Evolutionary conservation across 306 rosid species (phyloP).

Genomic region (Biancaea sappan): DNA sequence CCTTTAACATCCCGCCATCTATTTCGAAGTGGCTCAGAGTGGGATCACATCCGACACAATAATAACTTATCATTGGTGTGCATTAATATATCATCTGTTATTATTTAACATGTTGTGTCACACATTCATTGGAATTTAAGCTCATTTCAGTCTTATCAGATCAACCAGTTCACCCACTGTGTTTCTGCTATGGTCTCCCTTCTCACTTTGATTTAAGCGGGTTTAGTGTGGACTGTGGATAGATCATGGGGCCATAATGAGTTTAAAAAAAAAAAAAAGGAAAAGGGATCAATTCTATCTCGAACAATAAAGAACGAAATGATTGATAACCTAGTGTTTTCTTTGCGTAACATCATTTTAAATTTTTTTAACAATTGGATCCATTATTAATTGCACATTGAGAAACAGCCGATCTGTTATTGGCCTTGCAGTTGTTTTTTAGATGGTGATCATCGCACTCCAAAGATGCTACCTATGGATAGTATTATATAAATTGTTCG

Average conservation of each 20-base stretch:
- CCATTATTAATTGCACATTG: neutral
- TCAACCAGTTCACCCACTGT: neutral
- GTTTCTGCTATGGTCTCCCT: neutral
- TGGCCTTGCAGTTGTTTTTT: neutral
- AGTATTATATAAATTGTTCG: neutral
- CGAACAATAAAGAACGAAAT: neutral
- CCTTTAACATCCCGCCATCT: neutral
- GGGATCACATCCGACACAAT: neutral
- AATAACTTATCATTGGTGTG: neutral
- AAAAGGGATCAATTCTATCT: neutral
- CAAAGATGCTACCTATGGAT: neutral
- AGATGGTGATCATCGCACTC: neutral
- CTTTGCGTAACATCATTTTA: neutral
- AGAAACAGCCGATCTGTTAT: neutral
- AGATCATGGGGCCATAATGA: constrained; percentile 22
- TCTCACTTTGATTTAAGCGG: constrained; percentile 2
- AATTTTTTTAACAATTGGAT: neutral
- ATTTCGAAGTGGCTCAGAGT: neutral
- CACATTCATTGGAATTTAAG: neutral
- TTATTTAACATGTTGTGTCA: neutral
- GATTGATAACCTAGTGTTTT: neutral
- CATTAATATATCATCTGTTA: neutral
- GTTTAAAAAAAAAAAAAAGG: neutral
- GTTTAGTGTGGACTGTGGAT: neutral
- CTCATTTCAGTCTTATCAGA: neutral